Conservation (phyloP, 495 filamentous ascomycete genomes). For the Neurospora sp. region DNA sequence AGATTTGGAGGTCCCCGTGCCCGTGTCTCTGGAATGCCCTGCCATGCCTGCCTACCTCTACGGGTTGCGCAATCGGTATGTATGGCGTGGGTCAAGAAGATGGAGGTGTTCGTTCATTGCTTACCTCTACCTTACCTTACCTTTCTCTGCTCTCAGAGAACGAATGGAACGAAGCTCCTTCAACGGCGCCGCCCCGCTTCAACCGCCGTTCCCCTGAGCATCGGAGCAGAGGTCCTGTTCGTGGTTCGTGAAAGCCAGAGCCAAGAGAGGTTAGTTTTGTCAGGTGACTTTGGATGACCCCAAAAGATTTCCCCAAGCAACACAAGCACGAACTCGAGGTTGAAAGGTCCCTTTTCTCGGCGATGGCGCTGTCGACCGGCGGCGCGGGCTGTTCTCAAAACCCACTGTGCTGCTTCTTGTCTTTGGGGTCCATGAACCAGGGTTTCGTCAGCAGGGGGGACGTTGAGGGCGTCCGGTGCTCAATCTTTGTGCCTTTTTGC, state of each 20-base stretch:
- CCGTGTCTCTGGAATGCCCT: neutral
- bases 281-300: neutral
- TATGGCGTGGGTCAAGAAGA: neutral
- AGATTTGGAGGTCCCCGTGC: neutral
- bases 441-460: conserved; percentile 13
- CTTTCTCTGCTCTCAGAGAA: neutral
- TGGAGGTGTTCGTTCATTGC: neutral
- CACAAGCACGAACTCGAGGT: neutral
- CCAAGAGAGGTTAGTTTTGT: neutral
- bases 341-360: neutral
- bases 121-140: neutral
- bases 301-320: neutral
- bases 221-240: neutral
- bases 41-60: neutral
- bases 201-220: neutral
- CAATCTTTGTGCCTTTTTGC: neutral
- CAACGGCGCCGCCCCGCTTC: neutral
- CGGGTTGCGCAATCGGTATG: neutral
- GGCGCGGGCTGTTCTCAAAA: neutral
- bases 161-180: neutral
- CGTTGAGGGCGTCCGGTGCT: neutral
- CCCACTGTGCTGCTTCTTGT: neutral
- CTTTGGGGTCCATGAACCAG: neutral
- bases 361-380: neutral
- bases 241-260: neutral